Conservation (phyloP, 2,329 filamentous ascomycete species). For the Hymenoscyphus albidus region DNA sequence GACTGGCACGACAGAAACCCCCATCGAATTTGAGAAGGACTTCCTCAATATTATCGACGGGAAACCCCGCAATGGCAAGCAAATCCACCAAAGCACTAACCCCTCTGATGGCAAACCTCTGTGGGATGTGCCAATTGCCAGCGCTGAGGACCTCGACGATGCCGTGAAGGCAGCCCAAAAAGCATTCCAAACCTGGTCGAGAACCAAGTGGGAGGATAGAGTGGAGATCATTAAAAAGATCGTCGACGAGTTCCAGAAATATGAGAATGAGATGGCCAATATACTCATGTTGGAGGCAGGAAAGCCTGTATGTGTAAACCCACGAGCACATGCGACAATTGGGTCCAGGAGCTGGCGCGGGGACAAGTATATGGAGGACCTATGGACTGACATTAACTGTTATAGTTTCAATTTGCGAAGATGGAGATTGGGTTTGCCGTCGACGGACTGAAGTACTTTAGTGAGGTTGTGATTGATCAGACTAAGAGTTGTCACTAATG, state of each 20-base stretch:
- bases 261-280: constrained; percentile 38
- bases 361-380: constrained; percentile 28
- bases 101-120: constrained; percentile 20
- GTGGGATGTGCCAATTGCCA: constrained; percentile 37
- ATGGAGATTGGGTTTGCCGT: constrained; percentile 12
- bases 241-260: constrained; percentile 11
- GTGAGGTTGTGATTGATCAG: constrained; percentile 2
- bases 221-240: constrained; percentile 36
- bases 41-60: constrained; percentile 22
- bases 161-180: constrained; percentile 34
- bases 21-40: constrained; percentile 9
- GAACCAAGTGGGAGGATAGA: constrained; percentile 42
- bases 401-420: constrained; percentile 18
- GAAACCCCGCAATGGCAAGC: constrained; percentile 6
- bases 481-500: not conserved
- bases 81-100: constrained; percentile 24
- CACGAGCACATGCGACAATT: not conserved
- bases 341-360: not conserved
- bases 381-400: not conserved
- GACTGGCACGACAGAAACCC: constrained; percentile 5
- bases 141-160: constrained; percentile 34
- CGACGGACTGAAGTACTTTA: constrained; percentile 14
- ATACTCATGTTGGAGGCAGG: constrained; percentile 48
- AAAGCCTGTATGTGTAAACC: constrained; percentile 42
- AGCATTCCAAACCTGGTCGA: constrained; percentile 47